Evolutionary conservation across 2,329 filamentous ascomycete species (phyloP).

Genomic region (Daldinia sp.): DNA sequence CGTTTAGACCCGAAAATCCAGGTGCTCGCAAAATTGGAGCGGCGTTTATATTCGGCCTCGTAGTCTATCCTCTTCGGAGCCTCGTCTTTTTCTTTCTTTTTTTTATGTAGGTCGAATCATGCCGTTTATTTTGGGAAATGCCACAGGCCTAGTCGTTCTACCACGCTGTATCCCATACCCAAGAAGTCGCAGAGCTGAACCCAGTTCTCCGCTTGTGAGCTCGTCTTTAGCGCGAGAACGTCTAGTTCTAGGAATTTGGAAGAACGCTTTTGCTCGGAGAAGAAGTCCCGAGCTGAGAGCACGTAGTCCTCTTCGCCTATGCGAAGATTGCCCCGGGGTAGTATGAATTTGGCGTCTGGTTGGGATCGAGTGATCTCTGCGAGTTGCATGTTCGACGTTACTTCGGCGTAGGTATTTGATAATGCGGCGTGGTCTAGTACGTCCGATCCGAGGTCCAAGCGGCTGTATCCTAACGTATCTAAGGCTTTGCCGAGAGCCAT

Average conservation of each 20-base stretch:
- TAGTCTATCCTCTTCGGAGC: background rate
- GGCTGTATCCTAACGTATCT: slow-evolving; percentile 39
- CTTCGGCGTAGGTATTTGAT: slow-evolving; percentile 34
- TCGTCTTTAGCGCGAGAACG: slow-evolving; percentile 28
- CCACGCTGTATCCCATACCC: slow-evolving; percentile 42
- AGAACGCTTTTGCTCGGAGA: slow-evolving; percentile 19
- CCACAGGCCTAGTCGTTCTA: slow-evolving; percentile 42
- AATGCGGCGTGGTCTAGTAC: background rate
- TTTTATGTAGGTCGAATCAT: background rate
- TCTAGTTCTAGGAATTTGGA: slow-evolving; percentile 38
- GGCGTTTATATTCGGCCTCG: background rate
- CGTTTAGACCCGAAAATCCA: background rate
- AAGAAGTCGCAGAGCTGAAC: slow-evolving; percentile 41
- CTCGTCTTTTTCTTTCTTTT: background rate
- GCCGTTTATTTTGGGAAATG: slow-evolving; percentile 33
- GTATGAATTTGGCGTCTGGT: slow-evolving; percentile 41
- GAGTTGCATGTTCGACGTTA: slow-evolving; percentile 31
- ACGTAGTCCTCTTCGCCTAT: slow-evolving; percentile 3
- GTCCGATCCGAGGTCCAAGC: slow-evolving; percentile 4
- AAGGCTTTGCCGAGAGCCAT: slow-evolving; percentile 36
- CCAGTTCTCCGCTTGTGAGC: slow-evolving; percentile 41
- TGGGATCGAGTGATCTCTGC: slow-evolving; percentile 31
- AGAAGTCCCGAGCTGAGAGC: slow-evolving; percentile 29
- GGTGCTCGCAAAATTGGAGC: background rate
- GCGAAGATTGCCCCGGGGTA: slow-evolving; percentile 22